These are phyloP conservation scores for Suillus sp. DNA, from an alignment of 768 basidiomycete species.

Conservation along the genomic window DNA sequence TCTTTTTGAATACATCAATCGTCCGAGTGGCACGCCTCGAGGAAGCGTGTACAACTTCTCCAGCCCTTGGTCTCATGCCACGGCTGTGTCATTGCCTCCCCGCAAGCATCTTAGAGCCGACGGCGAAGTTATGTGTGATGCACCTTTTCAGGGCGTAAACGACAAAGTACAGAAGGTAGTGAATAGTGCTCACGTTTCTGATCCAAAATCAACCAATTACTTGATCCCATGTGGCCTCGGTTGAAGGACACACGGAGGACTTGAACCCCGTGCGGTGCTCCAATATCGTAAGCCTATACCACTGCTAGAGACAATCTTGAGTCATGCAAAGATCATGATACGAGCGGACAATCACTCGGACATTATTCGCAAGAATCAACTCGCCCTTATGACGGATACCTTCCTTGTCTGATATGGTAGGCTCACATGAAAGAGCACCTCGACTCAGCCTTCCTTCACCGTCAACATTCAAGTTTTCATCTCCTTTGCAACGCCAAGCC, in stretches of 20 bases:
- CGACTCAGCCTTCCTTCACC: conserved; percentile 81
- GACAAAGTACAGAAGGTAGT: conserved; percentile 77
- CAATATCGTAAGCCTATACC: conserved; percentile 13
- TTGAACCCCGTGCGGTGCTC: conserved; percentile 44
- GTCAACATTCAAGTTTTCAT: conserved; percentile 87
- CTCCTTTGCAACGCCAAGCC: conserved; percentile 70
- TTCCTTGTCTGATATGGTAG: conserved; percentile 57
- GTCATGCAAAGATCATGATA: conserved; percentile 89
- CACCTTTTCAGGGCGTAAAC: conserved; percentile 85
- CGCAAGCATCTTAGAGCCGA: conserved; percentile 78
- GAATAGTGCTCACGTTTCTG: conserved; percentile 92
- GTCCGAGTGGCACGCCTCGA: conserved; percentile 84
- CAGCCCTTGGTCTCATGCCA: conserved; percentile 85
- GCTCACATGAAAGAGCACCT: conserved; percentile 44
- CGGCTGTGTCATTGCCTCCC: conserved; percentile 62
- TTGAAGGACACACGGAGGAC: conserved; percentile 62
- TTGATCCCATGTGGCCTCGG: conserved; percentile 94
- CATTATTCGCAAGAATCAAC: conserved; percentile 93
- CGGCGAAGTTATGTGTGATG: conserved; percentile 89
- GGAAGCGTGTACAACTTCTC: conserved; percentile 71
- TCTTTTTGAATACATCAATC: conserved; percentile 68
- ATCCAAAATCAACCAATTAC: conserved; percentile 99
- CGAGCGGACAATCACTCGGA: conserved; percentile 87
- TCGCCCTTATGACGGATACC: conserved; percentile 33
- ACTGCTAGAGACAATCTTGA: conserved; percentile 86